These are phyloP conservation scores for Sarocladium oryzae DNA, from an alignment of 2,329 filamentous ascomycete species.

Conservation along the genomic window DNA sequence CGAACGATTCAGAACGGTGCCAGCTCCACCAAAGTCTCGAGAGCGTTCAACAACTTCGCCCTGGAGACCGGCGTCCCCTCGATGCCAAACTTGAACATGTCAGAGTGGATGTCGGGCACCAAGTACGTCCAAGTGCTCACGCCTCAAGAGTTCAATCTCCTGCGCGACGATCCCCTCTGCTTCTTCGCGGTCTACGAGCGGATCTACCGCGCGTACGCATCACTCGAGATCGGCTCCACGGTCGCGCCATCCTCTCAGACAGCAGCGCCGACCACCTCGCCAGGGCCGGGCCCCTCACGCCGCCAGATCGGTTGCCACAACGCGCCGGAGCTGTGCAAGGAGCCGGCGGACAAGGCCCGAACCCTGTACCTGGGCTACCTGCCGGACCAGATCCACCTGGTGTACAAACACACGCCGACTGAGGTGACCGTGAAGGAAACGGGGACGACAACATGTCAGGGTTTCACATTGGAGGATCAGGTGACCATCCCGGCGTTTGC, in stretches of 20 bases:
- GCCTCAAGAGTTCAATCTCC: background rate
- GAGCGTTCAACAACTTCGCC: background rate
- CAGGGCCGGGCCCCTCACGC: background rate
- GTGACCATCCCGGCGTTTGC: slow-evolving; percentile 4
- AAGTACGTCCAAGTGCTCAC: background rate
- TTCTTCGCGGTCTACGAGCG: slow-evolving; percentile 4
- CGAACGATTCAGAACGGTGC: background rate
- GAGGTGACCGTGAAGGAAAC: slow-evolving; percentile 5
- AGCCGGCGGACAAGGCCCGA: background rate
- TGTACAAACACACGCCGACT: slow-evolving; percentile 1
- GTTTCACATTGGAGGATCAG: slow-evolving; percentile 3
- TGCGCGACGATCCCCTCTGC: background rate
- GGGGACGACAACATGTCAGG: background rate
- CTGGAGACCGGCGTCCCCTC: background rate
- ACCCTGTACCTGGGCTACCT: slow-evolving; percentile 1
- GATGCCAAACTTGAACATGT: slow-evolving; percentile 3
- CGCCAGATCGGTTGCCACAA: slow-evolving; percentile 1
- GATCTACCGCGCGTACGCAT: slow-evolving; percentile 2
- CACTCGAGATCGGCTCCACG: background rate
- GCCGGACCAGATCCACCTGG: slow-evolving; percentile 2
- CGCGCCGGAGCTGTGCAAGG: slow-evolving; percentile 1
- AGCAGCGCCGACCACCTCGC: background rate
- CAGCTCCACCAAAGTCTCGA: background rate
- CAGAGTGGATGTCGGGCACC: background rate
- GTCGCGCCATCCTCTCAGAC: no score